Evolutionary conservation across 164 flowering plant genomes (phyloP), one percentile per base, ranked within the genome.

Genomic region (Nymphaea colorata): DNA sequence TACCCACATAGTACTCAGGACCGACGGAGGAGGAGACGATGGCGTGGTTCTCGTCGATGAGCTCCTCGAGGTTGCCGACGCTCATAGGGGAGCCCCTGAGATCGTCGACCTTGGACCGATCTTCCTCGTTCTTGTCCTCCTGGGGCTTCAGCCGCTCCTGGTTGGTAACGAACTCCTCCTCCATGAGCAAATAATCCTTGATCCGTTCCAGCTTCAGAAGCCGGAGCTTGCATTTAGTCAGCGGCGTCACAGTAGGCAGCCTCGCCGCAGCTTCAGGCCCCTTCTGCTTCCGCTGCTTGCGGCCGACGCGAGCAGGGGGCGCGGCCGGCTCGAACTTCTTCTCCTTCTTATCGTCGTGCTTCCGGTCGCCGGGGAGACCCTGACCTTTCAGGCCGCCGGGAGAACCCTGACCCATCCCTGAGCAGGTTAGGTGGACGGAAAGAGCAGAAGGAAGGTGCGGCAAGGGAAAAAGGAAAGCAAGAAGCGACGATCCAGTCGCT

Each of bases 41-140:
- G 4, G 79, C 82, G 55, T 80, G 83, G 73, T 72, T 80, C 79
- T 76, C 80, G 62, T 77, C 82, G 59, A 79, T 79, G n/a, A 77
- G 55, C 69, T 79, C 82, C 51, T 79, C 78, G 2, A 79, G 72
- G 64, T 66, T 76, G 3, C 80, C 80, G 16, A 79, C 82, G 55
- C 78, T 79, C 82, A 77, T 74, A 1, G 82, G 82, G 3, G 76
- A 65, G 4, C 82, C 82, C 6, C 82, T 51, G 42, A 80, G 47
- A 47, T 77, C 77, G 43, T 80, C 80, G 11, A 78, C 79, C 71
- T 80, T 80, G 2, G 79, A 78, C 17, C 83, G 64, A 44, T 80
- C 83, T 62, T 80, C 83, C 64, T 78, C 81, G 55, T 71, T 74
- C 72, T 74, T 76, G 62, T 78, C 83, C 62, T 80, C 80, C 64